Base-by-base conservation (phyloP, 306 rosid genomes). In the Hippophae rhamnoides region DNA sequence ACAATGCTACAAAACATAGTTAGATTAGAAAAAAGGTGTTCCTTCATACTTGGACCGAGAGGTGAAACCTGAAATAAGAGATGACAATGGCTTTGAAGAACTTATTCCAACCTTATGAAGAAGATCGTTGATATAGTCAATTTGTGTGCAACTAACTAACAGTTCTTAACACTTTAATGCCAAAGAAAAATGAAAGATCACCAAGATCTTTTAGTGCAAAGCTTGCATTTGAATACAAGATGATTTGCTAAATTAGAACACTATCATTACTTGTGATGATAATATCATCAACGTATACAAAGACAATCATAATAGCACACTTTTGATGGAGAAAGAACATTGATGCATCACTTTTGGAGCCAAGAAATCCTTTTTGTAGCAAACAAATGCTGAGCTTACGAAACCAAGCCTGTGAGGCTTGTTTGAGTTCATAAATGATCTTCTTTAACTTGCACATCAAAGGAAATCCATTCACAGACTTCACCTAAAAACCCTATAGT, bases 341-440 rank as follows among this genome's bases (percentile, higher is more conserved):
- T 3, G 25, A 6, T 5, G 54, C 12, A 7, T 56, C 25, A 1
- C 7, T 12, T 10, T 13, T 0, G 7, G 57, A 10, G 1, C 3
- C 5, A 0, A 3, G 6, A 40, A 65, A 57, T 2, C 70, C 56
- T 38, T 8, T 8, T 8, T 41, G 10, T 0, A 57, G 48, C 0
- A 66, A 8, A 18, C 47, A 56, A 0, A 1, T 47, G 7, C 5
- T 61, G n/a, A 66, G 23, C 1, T 2, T 12, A 2, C 47, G 41
- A 46, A 31, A 47, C 62, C n/a, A 65, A 27, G 70, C 63, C 6
- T 41, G 5, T 0, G 63, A 62, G 2, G 63, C 70, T 18, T 56
- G 63, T 26, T 48, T 46, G 0, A 66, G 41, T 1, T 56, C 18
- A 23, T 31, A 56, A 0, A 66, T 5, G 7, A 62, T 11, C 2